Base-by-base conservation (phyloP, 2,329 filamentous ascomycete species). In the Cadophora sp. region DNA sequence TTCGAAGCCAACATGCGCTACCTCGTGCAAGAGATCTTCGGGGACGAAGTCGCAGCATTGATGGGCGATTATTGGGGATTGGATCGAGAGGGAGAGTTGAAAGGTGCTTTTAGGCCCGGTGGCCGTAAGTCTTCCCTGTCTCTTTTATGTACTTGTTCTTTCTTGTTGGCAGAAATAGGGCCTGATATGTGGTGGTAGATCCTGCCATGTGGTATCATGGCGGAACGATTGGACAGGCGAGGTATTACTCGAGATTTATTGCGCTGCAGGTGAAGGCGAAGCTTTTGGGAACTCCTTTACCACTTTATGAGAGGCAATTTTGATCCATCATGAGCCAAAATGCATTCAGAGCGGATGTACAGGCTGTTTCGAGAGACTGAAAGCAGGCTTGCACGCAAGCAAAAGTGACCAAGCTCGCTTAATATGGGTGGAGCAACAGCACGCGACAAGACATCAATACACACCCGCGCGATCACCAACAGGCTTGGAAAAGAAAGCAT, bases 1-100 rank as follows among this genome's bases (percentile, higher is more conserved):
- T 88, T 84, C 71, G 80, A 84, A 46, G 75, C 76, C 12, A 86
- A 86, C 70, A 86, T 87, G 83, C 78, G 80, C 12, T 83, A 80
- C 0, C 81, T 80, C 0, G 80, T 83, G n/a, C 75, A 80, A 31
- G 82, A 83, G 66, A 79, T 84, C 3, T 77, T 87, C 56, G 86
- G 85, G 1, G 79, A 83, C 61, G 79, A 82, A 53, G 76, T 86
- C 43, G 84, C 83, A 1, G 80, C 84, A 68, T 76, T 80, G 14
- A 80, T 83, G 50, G 80, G 78, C 29, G 82, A 84, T 72, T 81
- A 83, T 22, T 84, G 82, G 79, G 81, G 81, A 48, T 73, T 85
- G 62, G 81, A 85, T 68, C 74, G 79, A 24, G 82, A 84, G 66
- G 82, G 82, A 11, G 83, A 85, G 69, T 59, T 83, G 62, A 78